Percentiles rank a stretch among this genome's conserved stretches.
Evolutionary conservation across 1,284 basidiomycete species (phyloP).

Genomic region (Sporisorium graminicola): DNA sequence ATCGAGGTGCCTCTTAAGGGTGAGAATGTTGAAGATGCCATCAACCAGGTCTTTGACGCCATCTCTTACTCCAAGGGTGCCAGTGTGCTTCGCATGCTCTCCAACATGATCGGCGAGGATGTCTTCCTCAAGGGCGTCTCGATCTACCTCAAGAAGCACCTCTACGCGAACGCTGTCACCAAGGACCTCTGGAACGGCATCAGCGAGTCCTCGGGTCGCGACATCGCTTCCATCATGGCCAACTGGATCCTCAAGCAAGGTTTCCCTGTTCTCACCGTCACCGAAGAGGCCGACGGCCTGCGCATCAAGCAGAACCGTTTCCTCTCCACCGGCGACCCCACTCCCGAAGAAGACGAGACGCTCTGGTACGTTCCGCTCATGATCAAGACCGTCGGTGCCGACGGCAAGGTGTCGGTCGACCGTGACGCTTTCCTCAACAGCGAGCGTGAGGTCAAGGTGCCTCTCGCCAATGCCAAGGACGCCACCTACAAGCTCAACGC

Average conservation of each 20-base stretch:
- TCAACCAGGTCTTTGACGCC: slow-evolving; percentile 68
- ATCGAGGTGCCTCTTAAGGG: slow-evolving; percentile 82
- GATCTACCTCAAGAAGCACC: slow-evolving; percentile 87
- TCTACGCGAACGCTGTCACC: slow-evolving; percentile 87
- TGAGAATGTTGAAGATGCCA: slow-evolving; percentile 66
- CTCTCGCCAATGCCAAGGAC: slow-evolving; percentile 76
- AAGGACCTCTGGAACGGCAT: slow-evolving; percentile 92
- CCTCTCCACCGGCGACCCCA: slow-evolving; percentile 80
- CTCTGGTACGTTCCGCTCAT: slow-evolving; percentile 88
- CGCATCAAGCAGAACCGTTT: slow-evolving; percentile 86
- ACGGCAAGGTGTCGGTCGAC: slow-evolving; percentile 77
- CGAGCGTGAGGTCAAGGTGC: slow-evolving; percentile 77
- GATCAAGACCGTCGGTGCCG: slow-evolving; percentile 77
- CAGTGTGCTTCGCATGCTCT: slow-evolving; percentile 90
- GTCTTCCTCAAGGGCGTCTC: slow-evolving; percentile 74
- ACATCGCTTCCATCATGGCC: slow-evolving; percentile 86
- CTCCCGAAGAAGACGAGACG: slow-evolving; percentile 86
- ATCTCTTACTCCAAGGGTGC: slow-evolving; percentile 71
- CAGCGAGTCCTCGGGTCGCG: slow-evolving; percentile 80
- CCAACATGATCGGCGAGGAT: slow-evolving; percentile 83
- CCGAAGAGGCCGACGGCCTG: slow-evolving; percentile 76
- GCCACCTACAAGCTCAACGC: slow-evolving; percentile 84
- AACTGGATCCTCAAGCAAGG: slow-evolving; percentile 89
- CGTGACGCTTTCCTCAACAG: slow-evolving; percentile 78
- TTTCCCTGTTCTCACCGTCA: slow-evolving; percentile 84